phyloP scores from a whole-genome alignment of 768 basidiomycete genomes.

The Boletus tomentosulus region DNA sequence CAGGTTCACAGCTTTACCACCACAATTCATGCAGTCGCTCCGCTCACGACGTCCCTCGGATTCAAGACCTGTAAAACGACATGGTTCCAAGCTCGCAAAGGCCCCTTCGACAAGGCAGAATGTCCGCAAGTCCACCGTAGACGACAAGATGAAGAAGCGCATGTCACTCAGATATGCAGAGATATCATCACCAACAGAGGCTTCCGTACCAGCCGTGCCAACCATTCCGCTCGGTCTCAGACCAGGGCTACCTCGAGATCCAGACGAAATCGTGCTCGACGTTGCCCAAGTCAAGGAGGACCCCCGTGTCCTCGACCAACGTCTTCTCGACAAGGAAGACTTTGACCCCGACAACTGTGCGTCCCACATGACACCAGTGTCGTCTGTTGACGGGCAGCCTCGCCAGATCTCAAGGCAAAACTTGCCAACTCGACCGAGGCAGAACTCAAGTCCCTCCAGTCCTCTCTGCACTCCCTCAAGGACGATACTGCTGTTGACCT shows the following conservation, averaged over 20 bases:
- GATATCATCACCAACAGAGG: constrained; percentile 66
- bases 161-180: constrained; percentile 94
- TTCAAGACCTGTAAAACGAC: constrained; percentile 33
- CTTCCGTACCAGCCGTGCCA: constrained; percentile 54
- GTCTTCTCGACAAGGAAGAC: constrained; percentile 65
- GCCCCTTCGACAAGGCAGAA: constrained; percentile 33
- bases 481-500: constrained; percentile 74
- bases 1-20: constrained; percentile 11
- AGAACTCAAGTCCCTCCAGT: constrained; percentile 71
- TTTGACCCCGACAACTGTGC: constrained; percentile 89
- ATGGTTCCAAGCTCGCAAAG: constrained; percentile 31
- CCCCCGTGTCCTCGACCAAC: constrained; percentile 54
- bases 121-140: constrained; percentile 45
- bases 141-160: constrained; percentile 95
- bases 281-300: constrained; percentile 45
- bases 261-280: constrained; percentile 49
- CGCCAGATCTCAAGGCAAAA: constrained; percentile 71
- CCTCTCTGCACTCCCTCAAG: constrained; percentile 65
- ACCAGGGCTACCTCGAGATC: constrained; percentile 33
- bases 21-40: constrained; percentile 47
- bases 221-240: constrained; percentile 46
- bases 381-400: constrained; percentile 1
- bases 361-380: constrained; percentile 26
- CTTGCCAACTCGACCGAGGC: constrained; percentile 87
- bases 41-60: constrained; percentile 50